Evolutionary conservation across 495 filamentous ascomycete species (phyloP).

Genomic region (Lasiosphaeria ovina): DNA sequence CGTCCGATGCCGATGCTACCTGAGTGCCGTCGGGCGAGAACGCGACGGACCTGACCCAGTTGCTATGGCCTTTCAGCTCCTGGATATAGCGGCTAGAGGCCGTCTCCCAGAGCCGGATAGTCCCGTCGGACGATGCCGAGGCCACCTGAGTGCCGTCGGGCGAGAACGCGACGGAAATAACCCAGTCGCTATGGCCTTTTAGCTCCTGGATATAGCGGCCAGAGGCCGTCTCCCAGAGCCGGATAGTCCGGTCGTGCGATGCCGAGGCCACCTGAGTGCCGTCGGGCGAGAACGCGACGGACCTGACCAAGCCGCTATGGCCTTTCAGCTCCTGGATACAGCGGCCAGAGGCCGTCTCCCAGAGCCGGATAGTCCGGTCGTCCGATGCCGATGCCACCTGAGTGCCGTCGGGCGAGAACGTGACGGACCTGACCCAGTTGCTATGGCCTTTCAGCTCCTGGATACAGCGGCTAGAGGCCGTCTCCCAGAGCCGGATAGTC

Average conservation of each 20-base stretch:
- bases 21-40: constrained; percentile 38
- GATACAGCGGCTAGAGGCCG: too few species aligned
- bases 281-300: constrained; percentile 8
- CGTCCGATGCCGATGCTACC: constrained; percentile 1
- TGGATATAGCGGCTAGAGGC: constrained; percentile 13
- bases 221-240: constrained; percentile 35
- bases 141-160: constrained; percentile 21
- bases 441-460: too few species aligned
- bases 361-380: too few species aligned
- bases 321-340: too few species aligned
- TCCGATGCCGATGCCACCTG: too few species aligned
- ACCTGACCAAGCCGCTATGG: background rate
- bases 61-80: constrained; percentile 20
- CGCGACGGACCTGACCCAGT: constrained; percentile 24
- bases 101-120: constrained; percentile 37
- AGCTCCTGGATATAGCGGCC: constrained; percentile 11
- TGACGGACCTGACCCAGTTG: too few species aligned
- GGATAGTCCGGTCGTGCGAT: constrained; percentile 30
- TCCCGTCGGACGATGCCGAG: constrained; percentile 31
- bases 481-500: too few species aligned
- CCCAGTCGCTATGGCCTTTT: constrained; percentile 11
- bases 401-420: too few species aligned
- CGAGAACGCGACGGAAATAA: constrained; percentile 19
- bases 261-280: constrained; percentile 27
- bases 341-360: too few species aligned